Conservation (phyloP, 2,329 filamentous ascomycete species). For the Cordyceps javanica region DNA sequence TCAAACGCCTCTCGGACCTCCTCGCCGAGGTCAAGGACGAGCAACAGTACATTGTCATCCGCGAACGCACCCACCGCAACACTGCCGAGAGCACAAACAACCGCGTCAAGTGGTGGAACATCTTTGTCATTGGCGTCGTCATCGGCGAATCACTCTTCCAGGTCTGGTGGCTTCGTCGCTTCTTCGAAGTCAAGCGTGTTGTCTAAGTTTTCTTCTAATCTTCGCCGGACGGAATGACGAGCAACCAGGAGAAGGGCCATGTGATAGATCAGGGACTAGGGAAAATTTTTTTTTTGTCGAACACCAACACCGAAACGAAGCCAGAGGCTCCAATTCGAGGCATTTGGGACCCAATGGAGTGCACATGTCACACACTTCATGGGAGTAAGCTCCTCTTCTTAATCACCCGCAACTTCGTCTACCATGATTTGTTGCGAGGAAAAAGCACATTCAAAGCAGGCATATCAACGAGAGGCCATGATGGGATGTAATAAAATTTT, state of each 20-base stretch:
- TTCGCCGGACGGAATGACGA: not conserved
- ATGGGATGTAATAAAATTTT: not conserved
- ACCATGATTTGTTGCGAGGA: not conserved
- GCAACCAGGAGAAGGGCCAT: not conserved
- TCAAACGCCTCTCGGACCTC: slow-evolving; percentile 76
- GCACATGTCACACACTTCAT: not conserved
- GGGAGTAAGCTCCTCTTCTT: not conserved
- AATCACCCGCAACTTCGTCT: slow-evolving; percentile 1
- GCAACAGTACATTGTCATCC: slow-evolving; percentile 91
- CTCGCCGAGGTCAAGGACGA: slow-evolving; percentile 94
- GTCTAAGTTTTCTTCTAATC: slow-evolving; percentile 38
- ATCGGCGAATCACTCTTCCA: slow-evolving; percentile 93
- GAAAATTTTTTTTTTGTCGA: not conserved
- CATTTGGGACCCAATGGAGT: not conserved
- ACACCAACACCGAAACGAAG: not conserved
- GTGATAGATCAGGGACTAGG: not conserved
- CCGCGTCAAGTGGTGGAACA: slow-evolving; percentile 98
- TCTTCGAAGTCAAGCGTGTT: slow-evolving; percentile 81
- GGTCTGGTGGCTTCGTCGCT: slow-evolving; percentile 98
- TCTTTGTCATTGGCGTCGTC: slow-evolving; percentile 88
- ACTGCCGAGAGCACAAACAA: slow-evolving; percentile 97
- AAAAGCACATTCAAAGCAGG: not conserved
- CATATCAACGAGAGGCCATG: not conserved
- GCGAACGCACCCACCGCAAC: slow-evolving; percentile 94
- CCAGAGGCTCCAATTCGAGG: not conserved